A percentile compares a stretch with the other conserved stretches of the same genome.
Evolutionary conservation across 257 asterid species (phyloP).

Genomic region (Solanum paucissectum): DNA sequence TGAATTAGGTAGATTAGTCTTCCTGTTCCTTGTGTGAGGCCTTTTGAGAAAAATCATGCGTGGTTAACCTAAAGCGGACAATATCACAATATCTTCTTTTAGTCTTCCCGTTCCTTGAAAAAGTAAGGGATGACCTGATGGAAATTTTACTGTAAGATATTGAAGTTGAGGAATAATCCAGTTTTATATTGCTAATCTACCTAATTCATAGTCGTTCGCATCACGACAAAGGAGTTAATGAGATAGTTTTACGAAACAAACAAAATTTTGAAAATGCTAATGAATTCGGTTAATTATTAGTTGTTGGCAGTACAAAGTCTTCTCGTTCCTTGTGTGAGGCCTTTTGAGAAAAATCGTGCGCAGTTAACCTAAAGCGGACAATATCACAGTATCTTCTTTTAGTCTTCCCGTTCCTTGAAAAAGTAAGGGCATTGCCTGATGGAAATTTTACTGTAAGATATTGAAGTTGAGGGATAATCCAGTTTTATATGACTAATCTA

Average conservation of each 20-base stretch:
- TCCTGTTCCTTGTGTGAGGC: not conserved
- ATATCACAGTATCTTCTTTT: not conserved
- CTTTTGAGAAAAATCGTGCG: not conserved
- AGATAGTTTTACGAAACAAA: not conserved
- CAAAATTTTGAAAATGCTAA: not conserved
- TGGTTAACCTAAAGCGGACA: not conserved
- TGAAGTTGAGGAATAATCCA: not conserved
- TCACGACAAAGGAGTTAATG: not conserved
- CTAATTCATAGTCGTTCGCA: not conserved
- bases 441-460: not conserved
- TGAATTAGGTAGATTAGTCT: not conserved
- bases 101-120: not conserved
- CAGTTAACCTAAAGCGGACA: not conserved
- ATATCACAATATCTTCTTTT: not conserved
- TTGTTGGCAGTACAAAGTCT: not conserved
- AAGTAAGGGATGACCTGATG: not conserved
- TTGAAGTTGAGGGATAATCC: not conserved
- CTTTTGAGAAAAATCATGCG: not conserved
- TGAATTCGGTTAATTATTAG: not conserved
- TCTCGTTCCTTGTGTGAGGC: not conserved
- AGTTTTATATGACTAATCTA: not conserved
- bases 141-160: not conserved
- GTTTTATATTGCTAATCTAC: not conserved
- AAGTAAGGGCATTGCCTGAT: not conserved
- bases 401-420: not conserved